These are phyloP conservation scores for Pichia membranifaciens DNA, from an alignment of 805 yeast genomes.

Conservation along the genomic window DNA sequence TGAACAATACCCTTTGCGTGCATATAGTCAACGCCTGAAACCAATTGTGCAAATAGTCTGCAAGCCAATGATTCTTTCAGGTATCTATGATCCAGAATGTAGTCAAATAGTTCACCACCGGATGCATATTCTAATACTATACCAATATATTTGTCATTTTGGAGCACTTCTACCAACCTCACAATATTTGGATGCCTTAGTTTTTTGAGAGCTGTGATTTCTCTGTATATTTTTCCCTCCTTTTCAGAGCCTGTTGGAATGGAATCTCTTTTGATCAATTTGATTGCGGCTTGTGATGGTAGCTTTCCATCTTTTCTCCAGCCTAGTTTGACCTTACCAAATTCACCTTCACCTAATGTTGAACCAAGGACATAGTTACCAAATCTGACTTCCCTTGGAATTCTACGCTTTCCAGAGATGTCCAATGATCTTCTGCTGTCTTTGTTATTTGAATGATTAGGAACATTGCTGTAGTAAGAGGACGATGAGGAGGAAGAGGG, in stretches of 20 bases:
- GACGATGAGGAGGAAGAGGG: too few relatives aligned
- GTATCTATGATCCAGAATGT: constrained; percentile 79
- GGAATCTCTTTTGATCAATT: constrained; percentile 80
- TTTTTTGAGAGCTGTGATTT: constrained; percentile 82
- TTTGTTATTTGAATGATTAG: too few relatives aligned
- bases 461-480: too few relatives aligned
- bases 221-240: constrained; percentile 86
- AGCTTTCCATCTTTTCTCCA: constrained; percentile 84
- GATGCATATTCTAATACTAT: constrained; percentile 95
- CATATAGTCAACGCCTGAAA: constrained; percentile 88
- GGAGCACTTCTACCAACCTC: constrained; percentile 83
- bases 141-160: constrained; percentile 91
- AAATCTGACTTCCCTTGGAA: constrained; percentile 67
- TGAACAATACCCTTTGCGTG: constrained; percentile 77
- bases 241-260: constrained; percentile 82
- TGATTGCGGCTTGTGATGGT: constrained; percentile 87
- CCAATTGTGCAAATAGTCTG: constrained; percentile 83
- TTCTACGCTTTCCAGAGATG: constrained; percentile 6
- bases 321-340: constrained; percentile 94
- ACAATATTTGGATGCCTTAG: constrained; percentile 93
- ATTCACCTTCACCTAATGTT: constrained; percentile 96
- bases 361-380: constrained; percentile 89
- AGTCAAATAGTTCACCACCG: constrained; percentile 95
- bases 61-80: constrained; percentile 85
- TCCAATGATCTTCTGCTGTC: constrained; percentile 8